Evolutionary conservation across 176 grass and related monocot genomes (phyloP).

Genomic region (Oryza glaberrima): DNA sequence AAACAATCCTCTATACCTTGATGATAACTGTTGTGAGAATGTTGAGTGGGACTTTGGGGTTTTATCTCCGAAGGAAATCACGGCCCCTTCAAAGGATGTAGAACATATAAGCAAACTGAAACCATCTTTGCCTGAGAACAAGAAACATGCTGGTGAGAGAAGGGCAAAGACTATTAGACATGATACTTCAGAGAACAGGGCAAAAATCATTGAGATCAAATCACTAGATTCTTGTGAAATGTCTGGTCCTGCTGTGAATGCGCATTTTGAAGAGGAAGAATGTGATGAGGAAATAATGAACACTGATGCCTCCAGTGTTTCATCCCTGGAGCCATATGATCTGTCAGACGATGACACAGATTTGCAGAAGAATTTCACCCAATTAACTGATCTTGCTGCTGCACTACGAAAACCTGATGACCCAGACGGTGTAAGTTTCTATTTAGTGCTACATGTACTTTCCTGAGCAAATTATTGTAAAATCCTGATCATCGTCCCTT

Average conservation of each 20-base stretch:
- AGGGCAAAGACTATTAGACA: conserved; percentile 49
- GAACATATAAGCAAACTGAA: conserved; percentile 51
- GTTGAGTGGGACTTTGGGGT: conserved; percentile 90
- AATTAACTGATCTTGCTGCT: conserved; percentile 69
- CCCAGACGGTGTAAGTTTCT: conserved; percentile 82
- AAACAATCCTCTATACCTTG: conserved; percentile 86
- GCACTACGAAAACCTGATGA: conserved; percentile 92
- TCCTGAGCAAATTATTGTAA: conserved; percentile 16
- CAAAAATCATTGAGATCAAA: conserved; percentile 53
- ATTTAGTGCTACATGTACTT: conserved; percentile 11
- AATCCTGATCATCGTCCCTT: conserved; percentile 30
- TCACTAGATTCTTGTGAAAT: conserved; percentile 58
- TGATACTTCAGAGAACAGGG: conserved; percentile 35
- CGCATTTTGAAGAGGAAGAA: conserved; percentile 43
- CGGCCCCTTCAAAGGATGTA: conserved; percentile 44
- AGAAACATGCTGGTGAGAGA: conserved; percentile 55
- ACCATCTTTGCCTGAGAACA: conserved; percentile 44
- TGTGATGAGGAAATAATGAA: conserved; percentile 48
- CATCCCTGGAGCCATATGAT: conserved; percentile 94
- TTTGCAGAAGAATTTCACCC: conserved; percentile 76
- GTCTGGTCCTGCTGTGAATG: conserved; percentile 39
- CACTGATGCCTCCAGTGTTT: conserved; percentile 69
- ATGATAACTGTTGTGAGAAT: conserved; percentile 80
- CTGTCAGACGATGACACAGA: conserved; percentile 82
- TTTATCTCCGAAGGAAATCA: conserved; percentile 57